Conservation (phyloP, 2,329 filamentous ascomycete species). For the Ophiosphaerella korrae region DNA sequence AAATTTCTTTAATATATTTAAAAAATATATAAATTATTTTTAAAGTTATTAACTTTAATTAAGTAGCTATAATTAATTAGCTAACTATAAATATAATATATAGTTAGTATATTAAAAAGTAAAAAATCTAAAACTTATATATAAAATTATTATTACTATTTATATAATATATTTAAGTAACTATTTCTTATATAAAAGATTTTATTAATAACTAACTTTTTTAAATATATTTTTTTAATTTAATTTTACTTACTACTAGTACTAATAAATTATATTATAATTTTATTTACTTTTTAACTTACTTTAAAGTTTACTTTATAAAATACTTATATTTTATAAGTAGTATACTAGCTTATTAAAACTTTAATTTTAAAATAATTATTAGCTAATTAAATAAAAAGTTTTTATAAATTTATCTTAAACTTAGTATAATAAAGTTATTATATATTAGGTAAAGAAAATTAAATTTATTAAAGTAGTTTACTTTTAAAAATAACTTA, state of each 20-base stretch:
- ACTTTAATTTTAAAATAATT: slow-evolving; percentile 9
- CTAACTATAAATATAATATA: slow-evolving; percentile 11
- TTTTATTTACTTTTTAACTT: slow-evolving; percentile 3
- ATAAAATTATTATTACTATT: slow-evolving; percentile 11
- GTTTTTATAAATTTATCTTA: slow-evolving; percentile 10
- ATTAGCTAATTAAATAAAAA: slow-evolving; percentile 13
- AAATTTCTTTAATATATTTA: slow-evolving; percentile 13
- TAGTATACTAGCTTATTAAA: slow-evolving; percentile 9
- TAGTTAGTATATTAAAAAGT: slow-evolving; percentile 15
- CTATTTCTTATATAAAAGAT: slow-evolving; percentile 18
- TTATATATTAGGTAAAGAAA: not conserved
- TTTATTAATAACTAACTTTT: slow-evolving; percentile 21
- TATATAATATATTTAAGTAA: slow-evolving; percentile 10
- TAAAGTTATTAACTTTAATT: slow-evolving; percentile 3
- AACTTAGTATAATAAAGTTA: too few relatives aligned
- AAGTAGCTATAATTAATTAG: slow-evolving; percentile 3
- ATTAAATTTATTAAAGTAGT: not conserved
- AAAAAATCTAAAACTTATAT: slow-evolving; percentile 8
- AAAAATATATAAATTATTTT: slow-evolving; percentile 11
- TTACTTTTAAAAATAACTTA: too few relatives aligned
- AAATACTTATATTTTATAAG: slow-evolving; percentile 7
- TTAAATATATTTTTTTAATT: slow-evolving; percentile 19
- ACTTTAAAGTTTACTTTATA: slow-evolving; percentile 1
- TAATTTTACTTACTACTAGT: slow-evolving; percentile 16
- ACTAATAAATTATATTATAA: slow-evolving; percentile 6